Evolutionary conservation across 495 filamentous ascomycete genomes (phyloP), one percentile per base, ranked within the genome.

Genomic region (Staphylotrichum longicolle): DNA sequence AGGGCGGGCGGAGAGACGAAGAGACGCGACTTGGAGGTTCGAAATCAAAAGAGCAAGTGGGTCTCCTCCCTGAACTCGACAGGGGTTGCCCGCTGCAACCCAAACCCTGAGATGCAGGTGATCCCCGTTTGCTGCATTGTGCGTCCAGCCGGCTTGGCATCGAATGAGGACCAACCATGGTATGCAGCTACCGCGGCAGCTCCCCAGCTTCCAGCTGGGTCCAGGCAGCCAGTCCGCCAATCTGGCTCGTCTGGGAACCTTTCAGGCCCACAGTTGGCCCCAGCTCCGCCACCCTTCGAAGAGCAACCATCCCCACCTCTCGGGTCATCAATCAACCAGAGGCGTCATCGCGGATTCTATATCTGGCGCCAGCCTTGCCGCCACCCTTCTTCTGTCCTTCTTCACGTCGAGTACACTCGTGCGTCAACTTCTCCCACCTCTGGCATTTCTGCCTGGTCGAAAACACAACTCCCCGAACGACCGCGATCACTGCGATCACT

Each of bases 11-110:
- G 39, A 44, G 46, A 57, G 20, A 27, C 20, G 20, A 27, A 27
- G 20, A 27, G 61, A 63, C 61, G 61, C 61, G 61, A 58, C 61
- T 52, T 15, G 20, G 39, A 40, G 30, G 41, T 42, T 58, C 54
- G 48, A 39, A 52, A 58, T 45, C 46, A 37, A 27, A 49, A 39
- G 11, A 8, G 55, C 20, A 27, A 40, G 41, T 55, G 57, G 51
- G 35, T 33, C 41, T 41, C n/a, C 41, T 41, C n/a, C 3, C 37
- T 7, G 6, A 39, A 39, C 37, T 10, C 37, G 41, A 44, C 54
- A 63, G 50, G 50, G 57, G 20, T 51, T 11, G 4, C 27, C 8
- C 2, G 39, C 11, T 11, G 3, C n/a, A 60, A 60, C 58, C 58
- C 58, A n/a, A 60, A 60, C 58, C 58, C 58, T 54, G 40, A 52